phyloP scores from a whole-genome alignment of 2,329 filamentous ascomycete species.

The Phialophora tarda region DNA sequence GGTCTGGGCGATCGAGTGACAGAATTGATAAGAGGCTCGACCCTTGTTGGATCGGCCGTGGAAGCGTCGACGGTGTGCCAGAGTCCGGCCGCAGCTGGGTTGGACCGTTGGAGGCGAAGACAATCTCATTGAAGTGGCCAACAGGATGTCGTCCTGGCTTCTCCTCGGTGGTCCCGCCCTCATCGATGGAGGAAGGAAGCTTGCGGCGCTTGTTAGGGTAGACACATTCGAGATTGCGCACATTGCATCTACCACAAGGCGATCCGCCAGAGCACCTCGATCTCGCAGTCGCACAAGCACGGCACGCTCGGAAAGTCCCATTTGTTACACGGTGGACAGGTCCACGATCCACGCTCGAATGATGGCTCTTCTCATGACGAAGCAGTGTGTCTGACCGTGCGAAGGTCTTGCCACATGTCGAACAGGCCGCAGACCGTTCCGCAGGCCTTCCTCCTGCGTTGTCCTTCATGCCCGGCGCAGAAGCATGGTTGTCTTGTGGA shows the following conservation, averaged over 20 bases:
- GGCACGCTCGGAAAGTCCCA: conserved; percentile 51
- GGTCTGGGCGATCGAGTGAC: background rate
- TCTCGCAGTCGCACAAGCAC: conserved; percentile 48
- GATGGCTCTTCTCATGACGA: conserved; percentile 51
- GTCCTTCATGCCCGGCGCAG: conserved; percentile 21
- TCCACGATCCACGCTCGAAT: conserved; percentile 43
- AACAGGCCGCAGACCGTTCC: conserved; percentile 32
- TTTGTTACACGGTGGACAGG: conserved; percentile 49
- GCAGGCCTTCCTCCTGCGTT: conserved; percentile 12
- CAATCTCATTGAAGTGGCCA: conserved; percentile 30
- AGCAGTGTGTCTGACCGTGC: conserved; percentile 47
- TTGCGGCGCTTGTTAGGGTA: conserved; percentile 49
- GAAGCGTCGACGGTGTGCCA: conserved; percentile 2
- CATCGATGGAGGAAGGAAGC: conserved; percentile 37
- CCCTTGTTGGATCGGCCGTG: background rate
- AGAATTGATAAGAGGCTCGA: background rate
- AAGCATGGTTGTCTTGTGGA: background rate
- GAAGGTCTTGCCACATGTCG: conserved; percentile 32
- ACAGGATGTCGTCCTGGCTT: conserved; percentile 31
- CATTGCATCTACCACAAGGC: conserved; percentile 45
- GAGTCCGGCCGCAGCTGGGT: background rate
- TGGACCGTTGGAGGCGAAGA: conserved; percentile 18
- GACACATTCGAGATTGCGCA: conserved; percentile 47
- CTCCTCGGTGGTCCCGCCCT: conserved; percentile 48
- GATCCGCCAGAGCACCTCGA: conserved; percentile 41